Base-by-base conservation (phyloP, 495 filamentous ascomycete genomes). In the Penicillium bialowiezense region DNA sequence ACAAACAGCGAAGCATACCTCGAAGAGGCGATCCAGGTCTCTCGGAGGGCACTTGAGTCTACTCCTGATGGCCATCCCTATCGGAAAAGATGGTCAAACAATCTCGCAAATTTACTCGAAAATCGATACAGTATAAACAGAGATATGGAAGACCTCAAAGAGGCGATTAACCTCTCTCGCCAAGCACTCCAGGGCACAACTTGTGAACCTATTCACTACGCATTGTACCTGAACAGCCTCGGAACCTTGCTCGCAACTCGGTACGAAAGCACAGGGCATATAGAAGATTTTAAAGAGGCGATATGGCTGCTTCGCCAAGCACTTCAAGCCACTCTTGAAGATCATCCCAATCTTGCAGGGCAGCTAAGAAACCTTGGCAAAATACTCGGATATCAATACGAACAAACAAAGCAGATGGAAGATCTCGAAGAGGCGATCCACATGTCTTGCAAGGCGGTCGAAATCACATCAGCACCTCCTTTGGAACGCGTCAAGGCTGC, bases 251-350 rank as follows among this genome's bases (percentile, higher is more conserved):
- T 57, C 19, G 18, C 3, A 7, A 3, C 18, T 10, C 41, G 36
- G 36, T 58, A 43, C 32, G 18, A 39, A 35, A 41, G 50, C 8
- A 58, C 43, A 26, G 50, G 50, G 13, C 35, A 26, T 19, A 55
- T 53, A 10, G 49, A 31, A 7, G 47, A 57, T 24, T 46, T 59
- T 9, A 47, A 59, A 40, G 55, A 59, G 34, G 52, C 55, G 5
- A 53, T 53, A n/a, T 13, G 38, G 37, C 29, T 49, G 9, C 21
- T 28, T 28, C 24, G 24, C 24, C 24, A 28, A 9, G 24, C 24
- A 28, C 5, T 28, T 9, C 44, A 20, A 17, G 4, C 24, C 24
- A 28, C 24, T 28, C 24, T 9, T 28, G 24, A 28, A 5, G 24
- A 28, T 9, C 24, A 28, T 28, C 24, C 24, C 24, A 9, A 28